Evolutionary conservation across 2,329 filamentous ascomycete genomes (phyloP).

Genomic region (Neurospora crassa): DNA sequence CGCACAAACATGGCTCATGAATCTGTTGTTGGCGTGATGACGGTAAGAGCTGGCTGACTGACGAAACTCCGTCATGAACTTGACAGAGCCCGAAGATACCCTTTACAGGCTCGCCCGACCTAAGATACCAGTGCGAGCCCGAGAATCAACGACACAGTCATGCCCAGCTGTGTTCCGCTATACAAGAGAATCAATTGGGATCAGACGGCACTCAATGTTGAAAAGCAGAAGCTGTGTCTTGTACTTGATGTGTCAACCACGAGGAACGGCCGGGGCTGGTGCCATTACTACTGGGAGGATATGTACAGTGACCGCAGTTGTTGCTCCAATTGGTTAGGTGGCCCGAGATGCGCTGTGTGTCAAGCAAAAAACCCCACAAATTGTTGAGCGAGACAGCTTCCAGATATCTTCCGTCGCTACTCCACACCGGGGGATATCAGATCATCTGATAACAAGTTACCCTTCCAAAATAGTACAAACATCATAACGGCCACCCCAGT

Average conservation of each 20-base stretch:
- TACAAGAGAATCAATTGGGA: background rate
- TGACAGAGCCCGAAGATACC: background rate
- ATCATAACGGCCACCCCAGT: background rate
- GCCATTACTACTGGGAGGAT: background rate
- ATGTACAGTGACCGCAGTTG: background rate
- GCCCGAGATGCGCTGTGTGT: background rate
- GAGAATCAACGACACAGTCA: background rate
- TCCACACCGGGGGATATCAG: conserved; percentile 8
- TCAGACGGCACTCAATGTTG: background rate
- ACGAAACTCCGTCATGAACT: background rate
- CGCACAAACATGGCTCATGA: conserved; percentile 29
- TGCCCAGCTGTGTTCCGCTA: background rate
- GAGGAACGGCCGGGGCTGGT: background rate
- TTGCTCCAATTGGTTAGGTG: background rate
- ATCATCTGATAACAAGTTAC: conserved; percentile 13
- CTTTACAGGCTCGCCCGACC: background rate
- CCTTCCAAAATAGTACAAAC: background rate
- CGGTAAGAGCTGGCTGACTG: background rate
- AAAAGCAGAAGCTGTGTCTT: background rate
- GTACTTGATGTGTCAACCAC: background rate
- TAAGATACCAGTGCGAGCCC: background rate
- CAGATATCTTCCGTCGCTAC: background rate
- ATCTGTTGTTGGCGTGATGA: conserved; percentile 5
- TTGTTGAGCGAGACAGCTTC: background rate
- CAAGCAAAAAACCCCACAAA: background rate